A percentile compares a stretch with the other conserved stretches of the same genome.
Conservation (phyloP, 148 eudicot species). For the Vaccinium corymbosum region DNA sequence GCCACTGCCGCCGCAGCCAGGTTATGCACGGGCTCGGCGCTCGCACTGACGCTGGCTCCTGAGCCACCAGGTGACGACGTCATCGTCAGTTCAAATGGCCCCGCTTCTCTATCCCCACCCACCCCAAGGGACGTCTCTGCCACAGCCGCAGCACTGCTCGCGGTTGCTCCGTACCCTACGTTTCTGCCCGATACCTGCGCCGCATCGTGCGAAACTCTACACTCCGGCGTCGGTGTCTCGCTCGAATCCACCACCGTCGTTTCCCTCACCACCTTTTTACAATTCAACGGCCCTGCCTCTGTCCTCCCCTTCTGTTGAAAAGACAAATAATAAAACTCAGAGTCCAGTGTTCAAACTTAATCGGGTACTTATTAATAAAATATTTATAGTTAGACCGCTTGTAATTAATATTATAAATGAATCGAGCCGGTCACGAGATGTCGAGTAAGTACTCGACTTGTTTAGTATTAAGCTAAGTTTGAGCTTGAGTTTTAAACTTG, state of each 20-base stretch:
- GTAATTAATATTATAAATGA: no score
- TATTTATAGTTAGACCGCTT: no score
- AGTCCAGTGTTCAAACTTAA: no score
- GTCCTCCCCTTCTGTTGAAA: slow-evolving; percentile 10
- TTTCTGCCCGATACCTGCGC: slow-evolving; percentile 26
- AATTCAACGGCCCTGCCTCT: slow-evolving; percentile 19
- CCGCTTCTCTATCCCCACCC: slow-evolving; percentile 34
- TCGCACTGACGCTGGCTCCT: slow-evolving; percentile 33
- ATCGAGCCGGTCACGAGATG: no score
- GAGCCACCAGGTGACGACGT: slow-evolving; percentile 44
- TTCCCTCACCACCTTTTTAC: slow-evolving; percentile 20
- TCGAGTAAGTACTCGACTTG: no score
- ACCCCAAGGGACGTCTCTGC: slow-evolving; percentile 11
- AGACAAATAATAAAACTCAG: no score
- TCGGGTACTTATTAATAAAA: no score
- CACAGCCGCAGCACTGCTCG: slow-evolving; percentile 19
- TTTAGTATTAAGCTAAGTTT: no score
- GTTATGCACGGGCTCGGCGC: slow-evolving; percentile 22
- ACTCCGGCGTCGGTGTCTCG: slow-evolving; percentile 23
- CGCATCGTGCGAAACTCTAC: slow-evolving; percentile 12
- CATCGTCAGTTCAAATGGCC: slow-evolving; percentile 28
- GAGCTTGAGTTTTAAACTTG: no score
- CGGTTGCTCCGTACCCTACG: slow-evolving; percentile 9
- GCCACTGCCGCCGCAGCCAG: background rate
- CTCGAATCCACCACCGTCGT: slow-evolving; percentile 54